These are phyloP conservation scores for Puccinia novopanici DNA, from an alignment of 1,284 basidiomycete genomes.

Conservation along the genomic window DNA sequence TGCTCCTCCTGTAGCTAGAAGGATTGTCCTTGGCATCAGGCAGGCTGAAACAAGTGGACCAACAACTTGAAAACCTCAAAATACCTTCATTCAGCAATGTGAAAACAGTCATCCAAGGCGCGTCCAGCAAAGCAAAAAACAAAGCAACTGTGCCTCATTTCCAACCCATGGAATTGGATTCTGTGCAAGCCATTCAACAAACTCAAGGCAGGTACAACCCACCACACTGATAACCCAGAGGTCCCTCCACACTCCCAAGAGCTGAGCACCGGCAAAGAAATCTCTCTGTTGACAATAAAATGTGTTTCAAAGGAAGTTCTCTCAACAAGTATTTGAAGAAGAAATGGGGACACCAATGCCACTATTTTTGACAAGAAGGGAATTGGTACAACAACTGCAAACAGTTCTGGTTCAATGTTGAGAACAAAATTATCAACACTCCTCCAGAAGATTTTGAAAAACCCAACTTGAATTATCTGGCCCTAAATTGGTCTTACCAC, in stretches of 20 bases:
- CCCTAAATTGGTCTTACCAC: neutral
- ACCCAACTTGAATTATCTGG: neutral
- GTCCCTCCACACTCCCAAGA: neutral
- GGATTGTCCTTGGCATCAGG: no score
- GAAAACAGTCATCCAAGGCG: neutral
- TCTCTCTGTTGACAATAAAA: neutral
- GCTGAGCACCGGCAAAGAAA: no score
- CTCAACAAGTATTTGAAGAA: neutral
- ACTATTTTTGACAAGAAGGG: neutral
- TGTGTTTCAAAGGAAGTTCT: neutral
- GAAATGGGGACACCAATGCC: neutral
- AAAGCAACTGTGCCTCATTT: neutral
- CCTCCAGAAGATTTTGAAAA: neutral
- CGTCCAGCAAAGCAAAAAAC: neutral
- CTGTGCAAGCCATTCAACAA: neutral
- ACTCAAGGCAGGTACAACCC: neutral
- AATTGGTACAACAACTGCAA: slow-evolving; percentile 3
- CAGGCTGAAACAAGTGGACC: no score
- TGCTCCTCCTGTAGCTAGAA: no score
- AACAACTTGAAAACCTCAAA: neutral
- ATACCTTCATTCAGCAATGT: neutral
- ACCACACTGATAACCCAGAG: neutral
- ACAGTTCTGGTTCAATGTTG: neutral
- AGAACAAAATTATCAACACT: neutral
- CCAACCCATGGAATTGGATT: neutral